Conservation (phyloP, 2,329 filamentous ascomycete species). For the Dryadomyces quercus-mongolicae region DNA sequence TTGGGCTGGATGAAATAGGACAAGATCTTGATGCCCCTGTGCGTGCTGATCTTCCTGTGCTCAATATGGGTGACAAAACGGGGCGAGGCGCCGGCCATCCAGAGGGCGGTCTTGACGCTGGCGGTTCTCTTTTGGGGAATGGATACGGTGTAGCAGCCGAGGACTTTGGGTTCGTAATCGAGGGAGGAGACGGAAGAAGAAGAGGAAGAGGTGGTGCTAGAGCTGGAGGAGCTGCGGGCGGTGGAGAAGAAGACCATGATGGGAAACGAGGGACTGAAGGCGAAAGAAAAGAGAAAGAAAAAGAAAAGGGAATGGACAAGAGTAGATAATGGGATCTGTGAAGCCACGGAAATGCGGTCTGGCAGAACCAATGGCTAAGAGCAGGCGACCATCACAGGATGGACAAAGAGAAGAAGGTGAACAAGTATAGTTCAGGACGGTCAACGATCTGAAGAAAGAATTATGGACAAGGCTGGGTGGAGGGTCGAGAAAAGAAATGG, state of each 20-base stretch:
- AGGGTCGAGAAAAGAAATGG: no score
- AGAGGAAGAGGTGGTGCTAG: background rate
- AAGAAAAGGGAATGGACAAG: background rate
- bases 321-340: background rate
- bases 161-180: background rate
- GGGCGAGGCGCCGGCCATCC: slow-evolving; percentile 6
- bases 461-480: no score
- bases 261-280: no score
- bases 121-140: background rate
- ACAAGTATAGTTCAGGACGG: no score
- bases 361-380: no score
- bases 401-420: background rate
- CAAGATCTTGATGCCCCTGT: background rate
- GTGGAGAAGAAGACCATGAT: background rate
- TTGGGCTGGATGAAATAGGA: background rate
- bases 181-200: background rate
- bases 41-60: slow-evolving; percentile 2
- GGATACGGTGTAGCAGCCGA: background rate
- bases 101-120: slow-evolving; percentile 2
- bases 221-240: no score
- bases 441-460: no score
- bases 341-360: no score
- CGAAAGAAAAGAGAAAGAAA: no score
- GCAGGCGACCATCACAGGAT: background rate
- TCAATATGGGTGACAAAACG: slow-evolving; percentile 5